A percentile compares a stretch with the other conserved stretches of the same genome.
Evolutionary conservation across 2,329 filamentous ascomycete species (phyloP).

Genomic region (Emergomyces pasteurianus): DNA sequence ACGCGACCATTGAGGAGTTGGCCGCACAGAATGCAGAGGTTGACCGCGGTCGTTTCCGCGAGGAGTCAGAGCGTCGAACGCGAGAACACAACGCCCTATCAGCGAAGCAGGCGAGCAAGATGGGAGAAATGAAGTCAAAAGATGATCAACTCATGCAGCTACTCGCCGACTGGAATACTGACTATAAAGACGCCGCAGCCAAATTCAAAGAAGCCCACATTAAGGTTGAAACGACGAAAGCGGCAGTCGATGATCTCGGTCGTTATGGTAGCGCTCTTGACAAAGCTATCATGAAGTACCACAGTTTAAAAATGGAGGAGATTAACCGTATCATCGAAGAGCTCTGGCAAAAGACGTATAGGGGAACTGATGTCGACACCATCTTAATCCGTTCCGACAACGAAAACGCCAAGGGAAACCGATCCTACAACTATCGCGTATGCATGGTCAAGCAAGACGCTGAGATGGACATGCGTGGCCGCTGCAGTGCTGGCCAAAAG

Average conservation of each 20-base stretch:
- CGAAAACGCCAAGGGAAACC: constrained; percentile 61
- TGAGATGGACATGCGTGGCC: constrained; percentile 98
- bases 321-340: constrained; percentile 92
- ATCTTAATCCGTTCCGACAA: constrained; percentile 90
- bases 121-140: constrained; percentile 71
- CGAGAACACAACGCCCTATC: constrained; percentile 55
- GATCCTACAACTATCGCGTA: constrained; percentile 92
- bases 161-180: constrained; percentile 67
- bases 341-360: constrained; percentile 94
- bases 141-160: constrained; percentile 65
- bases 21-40: constrained; percentile 69
- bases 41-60: constrained; percentile 63
- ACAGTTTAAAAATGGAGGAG: constrained; percentile 94
- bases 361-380: constrained; percentile 92
- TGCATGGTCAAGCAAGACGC: constrained; percentile 96
- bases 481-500: constrained; percentile 93
- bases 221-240: constrained; percentile 81
- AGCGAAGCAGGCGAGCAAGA: constrained; percentile 60
- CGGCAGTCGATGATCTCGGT: constrained; percentile 78
- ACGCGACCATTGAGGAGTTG: constrained; percentile 59
- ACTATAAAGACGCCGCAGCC: constrained; percentile 70
- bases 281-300: constrained; percentile 95
- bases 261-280: constrained; percentile 77
- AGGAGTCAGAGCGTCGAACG: constrained; percentile 57
- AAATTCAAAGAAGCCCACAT: constrained; percentile 83